Base-by-base conservation (phyloP, 352 stramenopile species). In the Phytophthora pistaciae region DNA sequence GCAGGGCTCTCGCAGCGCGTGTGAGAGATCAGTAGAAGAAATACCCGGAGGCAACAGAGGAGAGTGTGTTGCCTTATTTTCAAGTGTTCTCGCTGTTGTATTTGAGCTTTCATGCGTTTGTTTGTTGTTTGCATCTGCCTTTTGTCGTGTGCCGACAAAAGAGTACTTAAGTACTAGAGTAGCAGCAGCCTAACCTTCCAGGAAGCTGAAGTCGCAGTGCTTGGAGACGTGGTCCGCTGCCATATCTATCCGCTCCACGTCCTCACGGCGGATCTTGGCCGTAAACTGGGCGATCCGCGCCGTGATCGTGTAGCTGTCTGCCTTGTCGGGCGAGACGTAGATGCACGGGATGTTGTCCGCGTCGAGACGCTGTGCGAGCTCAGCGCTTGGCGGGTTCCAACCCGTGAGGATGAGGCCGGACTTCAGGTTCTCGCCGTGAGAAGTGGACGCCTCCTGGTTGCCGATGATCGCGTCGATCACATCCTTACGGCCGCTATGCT, bases 261-360 rank as follows among this genome's bases (percentile, higher is more conserved):
- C 89, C 54, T 96, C 85, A 14, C 78, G 83, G 60, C 87, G 88
- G 29, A 95, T 78, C 67, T 96, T 96, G 64, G 89, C 89, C 50
- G 87, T 95, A 73, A 96, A 96, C 54, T 87, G 77, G 16, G 89
- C 74, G 56, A 96, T 74, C n/a, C 80, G 83, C 31, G 89, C 88
- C 53, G 87, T 95, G 44, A 96, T 81, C 50, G 86, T 94, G 81
- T 95, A 96, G 84, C 89, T 96, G 75, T 96, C 89, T 44, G 87
- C 88, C 66, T 90, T 91, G 56, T 91, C 80, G 3, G 89, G 89
- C 16, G 89, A 88, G 31, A 95, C 87, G 70, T 96, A 96, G 60
- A 96, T 96, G 75, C 89, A 96, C 55, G 89, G 89, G 62, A 95
- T 96, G 63, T 90, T 93, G 74, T 92, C 87, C 11, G 79, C 79